Evolutionary conservation across 176 grass and related monocot species (phyloP).

Genomic region (Aegilops longissima): DNA sequence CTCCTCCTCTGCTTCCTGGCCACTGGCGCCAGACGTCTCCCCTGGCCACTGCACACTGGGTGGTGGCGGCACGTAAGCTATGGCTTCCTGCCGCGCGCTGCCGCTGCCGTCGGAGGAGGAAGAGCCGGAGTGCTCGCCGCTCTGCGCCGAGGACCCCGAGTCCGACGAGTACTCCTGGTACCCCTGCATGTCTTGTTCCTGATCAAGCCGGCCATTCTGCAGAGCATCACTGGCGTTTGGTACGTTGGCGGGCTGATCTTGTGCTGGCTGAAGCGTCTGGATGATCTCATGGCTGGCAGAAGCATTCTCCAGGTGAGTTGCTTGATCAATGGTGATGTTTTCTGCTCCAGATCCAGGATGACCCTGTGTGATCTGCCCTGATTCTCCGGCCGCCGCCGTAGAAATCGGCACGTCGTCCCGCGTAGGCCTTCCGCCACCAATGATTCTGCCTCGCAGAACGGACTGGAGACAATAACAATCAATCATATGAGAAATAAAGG

Average conservation of each 20-base stretch:
- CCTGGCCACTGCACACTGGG: slow-evolving; percentile 24
- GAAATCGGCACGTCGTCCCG: slow-evolving; percentile 31
- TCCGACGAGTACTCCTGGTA: slow-evolving; percentile 44
- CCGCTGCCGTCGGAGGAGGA: neutral
- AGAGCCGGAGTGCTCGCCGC: slow-evolving; percentile 11
- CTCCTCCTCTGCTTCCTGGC: slow-evolving; percentile 45
- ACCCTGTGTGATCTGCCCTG: slow-evolving; percentile 54
- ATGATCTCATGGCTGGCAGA: slow-evolving; percentile 1
- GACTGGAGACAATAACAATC: slow-evolving; percentile 52
- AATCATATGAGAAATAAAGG: slow-evolving; percentile 1
- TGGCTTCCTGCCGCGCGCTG: neutral
- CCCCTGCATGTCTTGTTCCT: slow-evolving; percentile 20
- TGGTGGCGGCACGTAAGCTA: slow-evolving; percentile 12
- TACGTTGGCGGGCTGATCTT: slow-evolving; percentile 5
- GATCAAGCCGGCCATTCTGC: slow-evolving; percentile 9
- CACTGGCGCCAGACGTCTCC: neutral
- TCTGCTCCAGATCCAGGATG: slow-evolving; percentile 41
- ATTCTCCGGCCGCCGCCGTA: slow-evolving; percentile 47
- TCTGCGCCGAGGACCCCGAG: slow-evolving; percentile 27
- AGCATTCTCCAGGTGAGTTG: neutral
- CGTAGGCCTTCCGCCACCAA: slow-evolving; percentile 26
- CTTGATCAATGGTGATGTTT: slow-evolving; percentile 10
- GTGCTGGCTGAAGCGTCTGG: slow-evolving; percentile 9
- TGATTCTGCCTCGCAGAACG: slow-evolving; percentile 65
- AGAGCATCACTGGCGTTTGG: neutral